Conservation (phyloP, 495 filamentous ascomycete species). For the Chlorociboria aeruginascens region DNA sequence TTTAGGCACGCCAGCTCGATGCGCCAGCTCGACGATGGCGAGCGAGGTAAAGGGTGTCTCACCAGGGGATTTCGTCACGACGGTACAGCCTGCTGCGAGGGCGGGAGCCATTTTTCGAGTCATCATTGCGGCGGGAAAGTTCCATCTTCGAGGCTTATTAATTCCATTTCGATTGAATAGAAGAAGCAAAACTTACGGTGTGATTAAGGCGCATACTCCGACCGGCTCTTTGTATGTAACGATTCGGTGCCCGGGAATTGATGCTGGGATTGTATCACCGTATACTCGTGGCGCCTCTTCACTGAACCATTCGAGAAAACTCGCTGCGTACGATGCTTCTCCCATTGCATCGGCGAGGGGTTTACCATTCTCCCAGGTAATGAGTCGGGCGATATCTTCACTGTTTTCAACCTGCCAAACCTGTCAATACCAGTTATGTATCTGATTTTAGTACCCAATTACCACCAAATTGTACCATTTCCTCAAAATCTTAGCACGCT, state of each 20-base stretch:
- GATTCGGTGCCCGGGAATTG: conserved; percentile 58
- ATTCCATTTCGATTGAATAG: neutral
- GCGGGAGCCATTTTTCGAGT: conserved; percentile 81
- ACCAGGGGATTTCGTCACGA: conserved; percentile 71
- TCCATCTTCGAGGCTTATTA: conserved; percentile 40
- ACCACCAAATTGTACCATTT: conserved; percentile 39
- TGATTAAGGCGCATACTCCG: conserved; percentile 89
- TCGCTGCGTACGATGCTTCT: conserved; percentile 61
- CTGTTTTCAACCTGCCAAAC: conserved; percentile 60
- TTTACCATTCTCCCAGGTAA: conserved; percentile 80
- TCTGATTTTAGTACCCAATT: neutral
- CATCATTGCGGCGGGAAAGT: conserved; percentile 90
- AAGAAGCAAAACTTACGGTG: conserved; percentile 37
- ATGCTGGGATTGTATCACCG: conserved; percentile 65
- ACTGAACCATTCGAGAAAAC: conserved; percentile 74
- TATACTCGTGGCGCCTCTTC: conserved; percentile 65
- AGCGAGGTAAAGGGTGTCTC: conserved; percentile 81
- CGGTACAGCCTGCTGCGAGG: conserved; percentile 72
- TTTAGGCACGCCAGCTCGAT: conserved; percentile 72
- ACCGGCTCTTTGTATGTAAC: conserved; percentile 76
- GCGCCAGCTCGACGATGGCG: conserved; percentile 73
- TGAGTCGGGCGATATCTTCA: conserved; percentile 79
- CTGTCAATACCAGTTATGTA: conserved; percentile 1
- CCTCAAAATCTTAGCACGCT: conserved; percentile 70
- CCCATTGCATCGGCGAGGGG: conserved; percentile 59